Evolutionary conservation across 1,139 yeast species (phyloP).

Genomic region (Scheffersomyces illinoinensis): DNA sequence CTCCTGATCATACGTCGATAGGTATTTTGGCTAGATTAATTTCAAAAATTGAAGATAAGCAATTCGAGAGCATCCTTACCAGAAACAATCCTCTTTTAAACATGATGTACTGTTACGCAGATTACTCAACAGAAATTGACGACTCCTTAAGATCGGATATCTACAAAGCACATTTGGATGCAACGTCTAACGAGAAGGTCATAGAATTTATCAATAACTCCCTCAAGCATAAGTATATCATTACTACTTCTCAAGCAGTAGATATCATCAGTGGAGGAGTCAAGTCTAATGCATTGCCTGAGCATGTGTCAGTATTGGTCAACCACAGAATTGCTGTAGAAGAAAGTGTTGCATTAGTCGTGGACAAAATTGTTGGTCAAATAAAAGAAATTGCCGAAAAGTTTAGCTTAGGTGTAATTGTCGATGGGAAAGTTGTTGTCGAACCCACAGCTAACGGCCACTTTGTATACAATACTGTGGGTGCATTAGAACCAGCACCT

Average conservation of each 20-base stretch:
- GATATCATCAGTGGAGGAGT: constrained; percentile 71
- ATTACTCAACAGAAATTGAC: constrained; percentile 32
- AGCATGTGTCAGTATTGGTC: constrained; percentile 53
- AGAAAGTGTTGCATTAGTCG: constrained; percentile 41
- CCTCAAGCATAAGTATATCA: constrained; percentile 36
- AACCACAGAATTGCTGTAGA: constrained; percentile 64
- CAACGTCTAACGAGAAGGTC: constrained; percentile 41
- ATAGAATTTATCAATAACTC: constrained; percentile 30
- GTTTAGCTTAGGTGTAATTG: constrained; percentile 47
- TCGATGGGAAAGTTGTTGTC: constrained; percentile 31
- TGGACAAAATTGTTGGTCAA: constrained; percentile 36
- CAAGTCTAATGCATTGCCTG: constrained; percentile 76
- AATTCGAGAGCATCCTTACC: constrained; percentile 36
- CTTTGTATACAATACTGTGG: constrained; percentile 40
- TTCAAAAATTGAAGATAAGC: constrained; percentile 35
- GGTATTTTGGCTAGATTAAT: constrained; percentile 47
- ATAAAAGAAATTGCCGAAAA: constrained; percentile 42
- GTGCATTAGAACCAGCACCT: constrained; percentile 59
- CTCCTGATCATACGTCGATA: constrained; percentile 49
- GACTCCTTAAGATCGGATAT: constrained; percentile 35
- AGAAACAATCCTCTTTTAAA: constrained; percentile 42
- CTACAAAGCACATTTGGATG: constrained; percentile 41
- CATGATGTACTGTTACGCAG: constrained; percentile 47
- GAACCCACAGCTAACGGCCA: constrained; percentile 41
- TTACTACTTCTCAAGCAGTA: constrained; percentile 68